Evolutionary conservation across 2,329 filamentous ascomycete species (phyloP).

Genomic region (Aspergillus tanneri): DNA sequence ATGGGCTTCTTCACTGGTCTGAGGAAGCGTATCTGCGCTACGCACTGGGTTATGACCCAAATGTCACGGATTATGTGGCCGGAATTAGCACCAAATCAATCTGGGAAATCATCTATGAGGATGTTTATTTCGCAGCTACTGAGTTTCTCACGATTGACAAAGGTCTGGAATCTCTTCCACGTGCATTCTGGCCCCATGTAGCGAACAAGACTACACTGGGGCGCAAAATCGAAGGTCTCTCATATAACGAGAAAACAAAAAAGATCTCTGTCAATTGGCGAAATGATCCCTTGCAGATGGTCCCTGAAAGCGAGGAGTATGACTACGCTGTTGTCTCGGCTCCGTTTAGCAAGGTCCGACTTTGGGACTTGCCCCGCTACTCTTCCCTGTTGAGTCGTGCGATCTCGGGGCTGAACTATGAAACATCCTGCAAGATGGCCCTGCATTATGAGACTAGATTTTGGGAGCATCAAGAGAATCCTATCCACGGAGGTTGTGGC

Average conservation of each 20-base stretch:
- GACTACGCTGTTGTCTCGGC: conserved; percentile 67
- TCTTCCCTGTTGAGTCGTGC: conserved; percentile 52
- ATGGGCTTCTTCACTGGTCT: conserved; percentile 63
- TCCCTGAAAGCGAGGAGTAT: conserved; percentile 52
- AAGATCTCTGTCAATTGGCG: conserved; percentile 62
- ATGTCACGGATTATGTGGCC: conserved; percentile 56
- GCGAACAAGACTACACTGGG: conserved; percentile 57
- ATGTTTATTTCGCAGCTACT: conserved; percentile 59
- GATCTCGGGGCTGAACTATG: conserved; percentile 52
- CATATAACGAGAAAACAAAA: conserved; percentile 51
- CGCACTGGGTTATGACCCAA: conserved; percentile 54
- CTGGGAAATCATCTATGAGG: conserved; percentile 55
- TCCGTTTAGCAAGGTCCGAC: conserved; percentile 63
- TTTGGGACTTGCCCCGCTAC: conserved; percentile 59
- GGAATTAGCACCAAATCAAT: conserved; percentile 47
- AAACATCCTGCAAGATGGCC: conserved; percentile 57
- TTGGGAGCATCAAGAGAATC: conserved; percentile 54
- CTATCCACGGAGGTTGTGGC: conserved; percentile 60
- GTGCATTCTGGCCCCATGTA: conserved; percentile 63
- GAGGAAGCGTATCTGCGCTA: conserved; percentile 64
- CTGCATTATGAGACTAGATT: conserved; percentile 67
- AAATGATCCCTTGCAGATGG: conserved; percentile 36
- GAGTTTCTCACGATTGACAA: conserved; percentile 66
- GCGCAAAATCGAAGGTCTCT: conserved; percentile 57
- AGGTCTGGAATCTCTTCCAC: conserved; percentile 59